Conservation (phyloP, 148 eudicot species). For the Rheum nobile region DNA sequence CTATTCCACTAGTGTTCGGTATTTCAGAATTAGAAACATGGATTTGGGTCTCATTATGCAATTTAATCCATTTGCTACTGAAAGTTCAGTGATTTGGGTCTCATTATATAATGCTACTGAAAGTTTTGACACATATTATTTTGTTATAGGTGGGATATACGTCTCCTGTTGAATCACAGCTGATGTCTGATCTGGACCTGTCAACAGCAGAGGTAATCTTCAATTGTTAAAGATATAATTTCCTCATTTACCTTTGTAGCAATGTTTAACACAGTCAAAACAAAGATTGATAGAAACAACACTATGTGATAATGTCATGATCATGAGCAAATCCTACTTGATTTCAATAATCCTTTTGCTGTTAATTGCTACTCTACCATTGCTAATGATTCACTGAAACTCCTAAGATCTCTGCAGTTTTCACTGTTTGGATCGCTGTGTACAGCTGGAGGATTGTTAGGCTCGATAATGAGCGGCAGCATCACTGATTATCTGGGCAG, state of each 20-base stretch:
- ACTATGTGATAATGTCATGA: too few relatives aligned
- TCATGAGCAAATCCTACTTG: not conserved
- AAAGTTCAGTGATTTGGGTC: too few relatives aligned
- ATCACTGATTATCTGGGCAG: conserved; percentile 25
- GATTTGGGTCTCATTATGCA: too few relatives aligned
- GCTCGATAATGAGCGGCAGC: conserved; percentile 22
- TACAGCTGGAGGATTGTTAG: conserved; percentile 20
- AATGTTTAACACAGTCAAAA: too few relatives aligned
- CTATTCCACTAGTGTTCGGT: too few relatives aligned
- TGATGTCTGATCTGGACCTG: conserved; percentile 10
- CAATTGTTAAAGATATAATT: not conserved
- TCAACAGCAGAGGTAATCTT: conserved; percentile 12
- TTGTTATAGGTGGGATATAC: conserved; percentile 13
- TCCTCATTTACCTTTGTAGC: not conserved
- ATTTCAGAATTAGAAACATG: too few relatives aligned
- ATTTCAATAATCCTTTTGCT: not conserved
- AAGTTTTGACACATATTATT: too few relatives aligned
- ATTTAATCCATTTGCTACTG: too few relatives aligned
- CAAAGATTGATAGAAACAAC: not conserved
- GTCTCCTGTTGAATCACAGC: conserved; percentile 14
- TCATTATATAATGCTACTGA: too few relatives aligned
- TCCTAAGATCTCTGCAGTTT: conserved; percentile 19
- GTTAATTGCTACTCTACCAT: too few relatives aligned
- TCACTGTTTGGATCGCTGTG: conserved; percentile 26
- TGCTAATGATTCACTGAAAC: too few relatives aligned